Conservation (phyloP, 2,329 filamentous ascomycete genomes). For the Aspergillus fischeri region DNA sequence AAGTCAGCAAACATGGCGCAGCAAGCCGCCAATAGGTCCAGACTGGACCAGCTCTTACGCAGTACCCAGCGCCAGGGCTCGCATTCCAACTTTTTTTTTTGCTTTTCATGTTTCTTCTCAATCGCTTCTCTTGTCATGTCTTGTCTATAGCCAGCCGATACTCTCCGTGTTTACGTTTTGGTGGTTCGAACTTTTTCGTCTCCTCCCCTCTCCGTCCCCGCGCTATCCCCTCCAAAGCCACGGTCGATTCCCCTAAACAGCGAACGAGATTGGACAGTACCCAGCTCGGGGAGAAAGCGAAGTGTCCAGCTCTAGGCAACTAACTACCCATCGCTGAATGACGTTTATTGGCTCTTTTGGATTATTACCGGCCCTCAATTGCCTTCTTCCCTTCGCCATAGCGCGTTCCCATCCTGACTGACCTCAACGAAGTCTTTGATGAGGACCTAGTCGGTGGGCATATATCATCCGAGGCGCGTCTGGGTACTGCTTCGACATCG, state of each 20-base stretch:
- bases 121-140: neutral
- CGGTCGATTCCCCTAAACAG: neutral
- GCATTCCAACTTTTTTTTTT: slow-evolving; percentile 2
- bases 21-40: neutral
- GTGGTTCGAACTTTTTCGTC: neutral
- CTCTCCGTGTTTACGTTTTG: neutral
- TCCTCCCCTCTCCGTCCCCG: neutral
- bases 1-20: neutral
- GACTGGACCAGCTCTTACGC: neutral
- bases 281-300: neutral
- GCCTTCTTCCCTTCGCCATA: neutral
- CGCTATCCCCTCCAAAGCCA: neutral
- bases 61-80: neutral
- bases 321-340: neutral
- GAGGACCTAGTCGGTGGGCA: neutral
- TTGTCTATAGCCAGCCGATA: neutral
- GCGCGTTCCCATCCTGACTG: neutral
- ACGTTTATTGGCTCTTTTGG: neutral
- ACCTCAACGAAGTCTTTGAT: neutral
- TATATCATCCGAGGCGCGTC: neutral
- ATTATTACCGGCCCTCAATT: neutral
- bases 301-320: neutral
- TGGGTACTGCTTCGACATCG: slow-evolving; percentile 26
- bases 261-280: neutral
- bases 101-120: neutral